These are phyloP conservation scores for Eucalyptus melliodora DNA, from an alignment of 345 rosid species.

Conservation along the genomic window DNA sequence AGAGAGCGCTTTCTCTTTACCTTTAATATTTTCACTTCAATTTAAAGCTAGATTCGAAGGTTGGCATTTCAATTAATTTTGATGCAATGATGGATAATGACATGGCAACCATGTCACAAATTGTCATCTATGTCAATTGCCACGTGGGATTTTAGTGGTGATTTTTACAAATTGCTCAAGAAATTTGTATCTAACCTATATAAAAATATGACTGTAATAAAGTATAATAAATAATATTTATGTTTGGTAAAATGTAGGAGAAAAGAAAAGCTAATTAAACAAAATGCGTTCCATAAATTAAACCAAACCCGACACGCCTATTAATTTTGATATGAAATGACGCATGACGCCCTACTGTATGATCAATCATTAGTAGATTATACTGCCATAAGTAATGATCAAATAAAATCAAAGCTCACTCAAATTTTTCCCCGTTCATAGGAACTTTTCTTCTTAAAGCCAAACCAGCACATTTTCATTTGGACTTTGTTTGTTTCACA, in stretches of 20 bases:
- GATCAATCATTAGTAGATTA: neutral
- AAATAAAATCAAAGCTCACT: neutral
- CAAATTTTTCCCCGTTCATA: neutral
- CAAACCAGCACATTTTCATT: neutral
- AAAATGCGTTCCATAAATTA: neutral
- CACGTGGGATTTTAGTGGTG: neutral
- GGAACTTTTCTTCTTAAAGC: neutral
- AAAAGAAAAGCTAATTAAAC: too few species aligned
- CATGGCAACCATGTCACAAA: neutral
- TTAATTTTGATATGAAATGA: neutral
- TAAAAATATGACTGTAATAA: neutral
- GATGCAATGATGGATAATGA: neutral
- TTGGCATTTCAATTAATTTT: neutral
- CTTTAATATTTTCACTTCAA: neutral
- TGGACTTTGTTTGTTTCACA: too few species aligned
- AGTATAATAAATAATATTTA: neutral
- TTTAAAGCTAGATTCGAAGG: neutral
- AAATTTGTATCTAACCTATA: neutral
- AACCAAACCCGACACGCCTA: neutral
- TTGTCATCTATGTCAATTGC: neutral
- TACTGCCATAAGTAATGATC: neutral
- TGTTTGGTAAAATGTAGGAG: neutral
- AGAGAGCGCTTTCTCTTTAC: neutral
- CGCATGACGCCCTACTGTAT: neutral
- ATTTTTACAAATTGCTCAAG: neutral